A percentile compares a stretch with the other conserved stretches of the same genome.
phyloP scores from a whole-genome alignment of 2,329 filamentous ascomycete genomes.

The Graphiopsis chlorocephala region DNA sequence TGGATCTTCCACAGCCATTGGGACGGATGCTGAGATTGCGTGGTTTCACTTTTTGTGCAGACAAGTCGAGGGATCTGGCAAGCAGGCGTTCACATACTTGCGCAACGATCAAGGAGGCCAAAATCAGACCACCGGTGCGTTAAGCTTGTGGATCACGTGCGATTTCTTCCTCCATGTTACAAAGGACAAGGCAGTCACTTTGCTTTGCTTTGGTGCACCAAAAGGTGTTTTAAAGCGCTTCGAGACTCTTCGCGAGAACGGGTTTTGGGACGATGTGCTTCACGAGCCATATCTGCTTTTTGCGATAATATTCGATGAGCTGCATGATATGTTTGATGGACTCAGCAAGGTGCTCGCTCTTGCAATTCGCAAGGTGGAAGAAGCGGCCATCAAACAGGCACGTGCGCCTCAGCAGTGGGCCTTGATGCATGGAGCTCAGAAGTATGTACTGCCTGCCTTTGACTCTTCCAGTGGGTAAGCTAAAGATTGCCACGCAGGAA shows the following conservation, averaged over 20 bases:
- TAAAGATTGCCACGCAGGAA: neutral
- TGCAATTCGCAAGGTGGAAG: neutral
- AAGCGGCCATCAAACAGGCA: neutral
- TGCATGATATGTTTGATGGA: neutral
- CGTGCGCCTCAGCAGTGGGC: neutral
- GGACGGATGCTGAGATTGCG: neutral
- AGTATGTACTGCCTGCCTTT: neutral
- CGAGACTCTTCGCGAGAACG: neutral
- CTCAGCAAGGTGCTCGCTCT: neutral
- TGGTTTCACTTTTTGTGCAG: conserved; percentile 7
- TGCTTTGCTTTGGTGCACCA: conserved; percentile 8
- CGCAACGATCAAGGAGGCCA: conserved; percentile 5
- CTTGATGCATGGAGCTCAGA: conserved; percentile 1
- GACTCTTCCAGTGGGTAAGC: neutral
- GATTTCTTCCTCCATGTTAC: conserved; percentile 8
- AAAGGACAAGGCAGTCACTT: neutral
- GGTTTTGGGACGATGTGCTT: neutral
- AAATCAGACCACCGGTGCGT: neutral
- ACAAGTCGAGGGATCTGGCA: neutral
- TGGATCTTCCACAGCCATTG: neutral
- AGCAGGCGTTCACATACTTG: neutral
- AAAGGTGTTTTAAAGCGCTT: neutral
- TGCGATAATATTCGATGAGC: conserved; percentile 4
- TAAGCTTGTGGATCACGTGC: conserved; percentile 3
- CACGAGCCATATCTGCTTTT: conserved; percentile 8